These are phyloP conservation scores for Fusarium xylarioides DNA, from an alignment of 2,329 filamentous ascomycete species.

Conservation along the genomic window DNA sequence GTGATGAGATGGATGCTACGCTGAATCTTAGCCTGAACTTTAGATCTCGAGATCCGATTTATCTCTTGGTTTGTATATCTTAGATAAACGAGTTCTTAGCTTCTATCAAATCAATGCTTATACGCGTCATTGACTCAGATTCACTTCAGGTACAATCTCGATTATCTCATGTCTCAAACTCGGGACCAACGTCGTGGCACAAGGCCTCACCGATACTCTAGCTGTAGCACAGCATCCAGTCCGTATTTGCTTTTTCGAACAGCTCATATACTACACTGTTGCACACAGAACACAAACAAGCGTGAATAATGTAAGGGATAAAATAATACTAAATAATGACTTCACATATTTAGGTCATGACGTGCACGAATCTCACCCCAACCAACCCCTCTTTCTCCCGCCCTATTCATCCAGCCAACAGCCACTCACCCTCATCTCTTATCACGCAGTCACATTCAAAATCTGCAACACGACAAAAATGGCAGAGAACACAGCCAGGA, in stretches of 20 bases:
- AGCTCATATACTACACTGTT: no score
- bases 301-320: not conserved
- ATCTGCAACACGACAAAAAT: slow-evolving; percentile 6
- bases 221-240: not conserved
- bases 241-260: not conserved
- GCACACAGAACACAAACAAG: rapidly evolving
- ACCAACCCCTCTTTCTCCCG: not conserved
- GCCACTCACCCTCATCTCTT: not conserved
- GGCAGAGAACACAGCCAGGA: not conserved
- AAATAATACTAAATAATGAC: not conserved
- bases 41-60: not conserved
- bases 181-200: not conserved
- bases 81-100: not conserved
- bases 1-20: not conserved
- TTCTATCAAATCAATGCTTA: rapidly evolving
- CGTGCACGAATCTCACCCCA: slow-evolving; percentile 10
- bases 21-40: not conserved
- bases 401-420: not conserved
- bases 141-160: not conserved
- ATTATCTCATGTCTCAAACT: not conserved
- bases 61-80: not conserved
- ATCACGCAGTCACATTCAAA: not conserved
- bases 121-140: not conserved
- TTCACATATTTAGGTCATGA: slow-evolving; percentile 17
- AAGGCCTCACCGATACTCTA: not conserved